Evolutionary conservation across 1,139 yeast genomes (phyloP), one percentile per base, ranked within the genome.

Genomic region (Arxiozyma slooffiae): DNA sequence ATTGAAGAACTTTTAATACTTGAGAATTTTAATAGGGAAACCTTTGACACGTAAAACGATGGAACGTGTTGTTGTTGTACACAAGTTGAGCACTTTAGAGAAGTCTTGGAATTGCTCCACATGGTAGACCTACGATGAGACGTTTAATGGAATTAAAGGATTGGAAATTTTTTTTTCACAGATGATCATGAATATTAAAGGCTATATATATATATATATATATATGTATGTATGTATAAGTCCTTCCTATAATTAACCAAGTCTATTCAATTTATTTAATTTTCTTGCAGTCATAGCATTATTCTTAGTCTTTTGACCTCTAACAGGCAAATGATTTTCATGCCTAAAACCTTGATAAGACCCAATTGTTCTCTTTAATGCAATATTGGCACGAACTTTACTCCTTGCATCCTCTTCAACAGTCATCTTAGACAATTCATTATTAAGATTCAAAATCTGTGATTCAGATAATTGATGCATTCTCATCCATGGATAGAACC

Each of bases 61-160:
- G 99, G 64, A 67, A 2, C 69, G 65, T 44, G 80, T 92, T n/a
- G n/a, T n/a, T n/a, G n/a, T n/a, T 1, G 90, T 92, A 2, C 65
- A 70, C 34, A 78, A 89, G 59, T 70, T 94, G 51, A 80, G 94
- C 21, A 70, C 67, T 0, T 71, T 94, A 39, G 92, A 89, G 55
- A 87, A 87, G 61, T 98, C 99, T 0, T 94, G 98, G 98, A 92
- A 90, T 62, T 92, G 99, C 67, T n/a, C 99, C 99, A 0, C 99
- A 92, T 68, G 98, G 99, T 0, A 72, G 99, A 54, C 99, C 98
- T 0, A 92, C 99, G 1, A 80, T 92, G 84, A 74, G 98, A 51
- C 97, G 92, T 66, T 71, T 92, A 52, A 78, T 82, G 55, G 89
- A 86, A 47, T 60, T 84, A 41, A 66, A 73, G 46, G 67, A 71